phyloP scores from a whole-genome alignment of 148 eudicot species.

The Chenopodium formosanum region DNA sequence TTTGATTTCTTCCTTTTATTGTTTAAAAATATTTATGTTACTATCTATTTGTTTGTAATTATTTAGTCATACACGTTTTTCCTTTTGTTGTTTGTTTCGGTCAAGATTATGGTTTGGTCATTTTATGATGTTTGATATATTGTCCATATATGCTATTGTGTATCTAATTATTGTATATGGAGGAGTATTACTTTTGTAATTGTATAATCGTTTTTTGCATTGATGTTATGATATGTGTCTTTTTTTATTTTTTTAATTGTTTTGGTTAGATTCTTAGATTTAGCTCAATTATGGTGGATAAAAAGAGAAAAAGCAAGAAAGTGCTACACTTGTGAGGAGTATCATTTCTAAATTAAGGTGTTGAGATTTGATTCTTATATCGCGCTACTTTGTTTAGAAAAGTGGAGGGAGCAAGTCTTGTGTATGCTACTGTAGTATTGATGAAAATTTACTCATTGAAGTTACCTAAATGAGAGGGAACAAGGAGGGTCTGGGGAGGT shows the following conservation, averaged over 20 bases:
- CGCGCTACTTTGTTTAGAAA: too few species aligned
- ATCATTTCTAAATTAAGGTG: neutral
- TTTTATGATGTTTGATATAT: neutral
- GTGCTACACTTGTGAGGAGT: neutral
- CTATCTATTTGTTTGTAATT: neutral
- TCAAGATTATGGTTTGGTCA: neutral
- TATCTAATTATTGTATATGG: neutral
- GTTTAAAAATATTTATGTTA: too few species aligned
- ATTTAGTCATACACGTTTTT: neutral
- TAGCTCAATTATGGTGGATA: neutral
- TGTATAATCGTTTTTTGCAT: neutral
- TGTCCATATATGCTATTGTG: neutral
- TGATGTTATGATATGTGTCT: neutral
- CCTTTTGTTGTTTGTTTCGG: neutral
- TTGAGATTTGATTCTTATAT: neutral
- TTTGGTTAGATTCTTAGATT: neutral
- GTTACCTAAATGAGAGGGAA: neutral
- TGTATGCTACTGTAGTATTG: neutral
- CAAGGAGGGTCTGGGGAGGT: too few species aligned
- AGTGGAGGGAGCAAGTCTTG: neutral
- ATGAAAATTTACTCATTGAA: neutral
- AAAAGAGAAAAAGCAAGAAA: neutral
- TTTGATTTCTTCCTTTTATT: neutral
- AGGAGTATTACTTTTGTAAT: neutral
- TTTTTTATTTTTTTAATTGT: neutral